Base-by-base conservation (phyloP, 2,329 filamentous ascomycete species). In the Coleophoma eucalyptorum region DNA sequence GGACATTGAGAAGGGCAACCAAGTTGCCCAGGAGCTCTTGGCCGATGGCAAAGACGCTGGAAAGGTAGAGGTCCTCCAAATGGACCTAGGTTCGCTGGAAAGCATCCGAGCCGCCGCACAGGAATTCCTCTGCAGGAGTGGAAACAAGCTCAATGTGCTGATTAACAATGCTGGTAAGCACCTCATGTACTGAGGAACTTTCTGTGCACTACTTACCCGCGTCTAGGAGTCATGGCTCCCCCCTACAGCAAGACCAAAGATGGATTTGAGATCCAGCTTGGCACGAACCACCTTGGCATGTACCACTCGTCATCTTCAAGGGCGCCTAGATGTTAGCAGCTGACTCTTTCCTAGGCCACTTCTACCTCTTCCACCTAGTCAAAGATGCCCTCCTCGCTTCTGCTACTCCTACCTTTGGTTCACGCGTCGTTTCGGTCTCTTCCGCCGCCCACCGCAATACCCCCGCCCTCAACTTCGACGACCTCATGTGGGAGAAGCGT, bases 351-450 rank as follows among this genome's bases (percentile, higher is more conserved):
- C n/a, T n/a, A n/a, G 67, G 64, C 19, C 74, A 80, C 55, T 81
- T 80, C 63, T 69, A 80, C 0, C 69, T 81, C n/a, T 76, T 78
- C 56, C 64, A 76, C 26, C 69, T 79, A 2, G 67, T 81, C 16
- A 73, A 72, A 18, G 61, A 67, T 0, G 58, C 68, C 0, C 60
- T 81, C 8, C 60, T 79, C 0, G 57, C 66, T 0, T 66, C 67
- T 3, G 58, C 67, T 2, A 71, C 69, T 0, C 62, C 70, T 0
- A 53, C 56, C 0, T 75, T 72, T 49, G 61, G 69, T 7, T 76
- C 72, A 0, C 69, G 78, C 2, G 72, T 80, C 2, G 66, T 81
- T 45, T 61, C 64, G 0, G 59, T 79, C 1, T 66, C 72, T 0
- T 75, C 72, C 1, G 55, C 66, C 1, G 74, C 58, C 2, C 77